Conservation (phyloP, 2,329 filamentous ascomycete genomes). For the Phoma sp. region DNA sequence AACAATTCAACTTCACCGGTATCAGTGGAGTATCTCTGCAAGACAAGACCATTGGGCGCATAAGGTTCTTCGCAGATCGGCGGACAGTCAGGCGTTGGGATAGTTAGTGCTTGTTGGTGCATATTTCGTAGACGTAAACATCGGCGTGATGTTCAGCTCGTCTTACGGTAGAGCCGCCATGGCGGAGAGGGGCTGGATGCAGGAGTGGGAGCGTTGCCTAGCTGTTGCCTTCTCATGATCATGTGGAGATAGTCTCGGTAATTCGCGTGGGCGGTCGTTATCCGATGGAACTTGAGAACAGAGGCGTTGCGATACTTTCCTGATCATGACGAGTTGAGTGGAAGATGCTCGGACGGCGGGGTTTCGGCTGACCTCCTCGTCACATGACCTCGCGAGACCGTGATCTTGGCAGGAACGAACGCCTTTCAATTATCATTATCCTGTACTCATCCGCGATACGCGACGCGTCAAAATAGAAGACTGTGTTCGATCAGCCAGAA, state of each 20-base stretch:
- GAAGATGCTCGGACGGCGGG: slow-evolving; percentile 7
- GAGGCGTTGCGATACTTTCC: background rate
- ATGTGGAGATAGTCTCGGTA: background rate
- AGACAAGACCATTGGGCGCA: slow-evolving; percentile 15
- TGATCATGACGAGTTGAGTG: background rate
- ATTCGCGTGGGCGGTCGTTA: background rate
- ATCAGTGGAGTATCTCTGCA: slow-evolving; percentile 34
- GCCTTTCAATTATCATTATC: background rate
- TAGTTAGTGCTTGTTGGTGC: slow-evolving; percentile 21
- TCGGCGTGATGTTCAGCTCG: slow-evolving; percentile 32
- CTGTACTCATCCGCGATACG: too few relatives aligned
- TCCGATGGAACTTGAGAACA: background rate
- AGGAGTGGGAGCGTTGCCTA: slow-evolving; percentile 37
- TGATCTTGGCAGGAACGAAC: background rate
- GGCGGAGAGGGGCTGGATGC: slow-evolving; percentile 18
- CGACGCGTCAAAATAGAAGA: background rate
- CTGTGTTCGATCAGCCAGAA: too few relatives aligned
- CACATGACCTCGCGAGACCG: slow-evolving; percentile 1
- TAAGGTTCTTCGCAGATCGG: slow-evolving; percentile 19
- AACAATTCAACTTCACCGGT: slow-evolving; percentile 40
- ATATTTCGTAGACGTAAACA: slow-evolving; percentile 14
- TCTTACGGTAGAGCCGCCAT: slow-evolving; percentile 37
- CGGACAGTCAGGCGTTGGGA: slow-evolving; percentile 34
- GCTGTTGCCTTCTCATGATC: slow-evolving; percentile 29
- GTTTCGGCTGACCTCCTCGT: too few relatives aligned